Percentiles rank a stretch among this genome's conserved stretches.
phyloP scores from a whole-genome alignment of 163 green algal species.

The Chlamydomonas reinhardtii region DNA sequence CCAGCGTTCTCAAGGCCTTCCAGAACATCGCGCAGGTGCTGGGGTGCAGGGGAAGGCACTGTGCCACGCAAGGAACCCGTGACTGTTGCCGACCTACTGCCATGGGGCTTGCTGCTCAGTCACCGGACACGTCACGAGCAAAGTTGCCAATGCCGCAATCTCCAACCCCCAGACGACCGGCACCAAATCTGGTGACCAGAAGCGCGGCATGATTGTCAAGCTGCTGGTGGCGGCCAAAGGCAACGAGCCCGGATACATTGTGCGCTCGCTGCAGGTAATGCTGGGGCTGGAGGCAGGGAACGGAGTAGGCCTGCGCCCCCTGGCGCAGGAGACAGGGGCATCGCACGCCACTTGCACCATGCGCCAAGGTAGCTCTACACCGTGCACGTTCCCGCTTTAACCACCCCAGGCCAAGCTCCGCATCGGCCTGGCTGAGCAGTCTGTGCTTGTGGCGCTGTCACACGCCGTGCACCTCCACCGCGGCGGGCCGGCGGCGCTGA shows the following conservation, averaged over 20 bases:
- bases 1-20: conserved; percentile 77
- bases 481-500: conserved; percentile 46
- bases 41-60: neutral
- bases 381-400: too few relatives aligned
- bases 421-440: conserved; percentile 97
- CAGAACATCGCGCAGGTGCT: conserved; percentile 77
- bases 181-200: conserved; percentile 31
- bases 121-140: too few relatives aligned
- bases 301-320: too few relatives aligned
- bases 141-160: too few relatives aligned
- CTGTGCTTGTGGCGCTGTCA: conserved; percentile 90
- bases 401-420: conserved; percentile 97
- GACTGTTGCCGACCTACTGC: too few relatives aligned
- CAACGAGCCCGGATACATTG: conserved; percentile 91
- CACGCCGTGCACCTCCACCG: conserved; percentile 83
- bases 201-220: conserved; percentile 66
- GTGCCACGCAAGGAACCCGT: too few relatives aligned
- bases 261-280: conserved; percentile 84
- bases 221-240: conserved; percentile 70
- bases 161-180: conserved; percentile 20
- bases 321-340: too few relatives aligned
- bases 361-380: too few relatives aligned
- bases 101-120: too few relatives aligned
- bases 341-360: too few relatives aligned
- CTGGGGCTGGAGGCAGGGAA: too few relatives aligned